Evolutionary conservation across 345 rosid genomes (phyloP).

Genomic region (Rubroshorea leprosula): DNA sequence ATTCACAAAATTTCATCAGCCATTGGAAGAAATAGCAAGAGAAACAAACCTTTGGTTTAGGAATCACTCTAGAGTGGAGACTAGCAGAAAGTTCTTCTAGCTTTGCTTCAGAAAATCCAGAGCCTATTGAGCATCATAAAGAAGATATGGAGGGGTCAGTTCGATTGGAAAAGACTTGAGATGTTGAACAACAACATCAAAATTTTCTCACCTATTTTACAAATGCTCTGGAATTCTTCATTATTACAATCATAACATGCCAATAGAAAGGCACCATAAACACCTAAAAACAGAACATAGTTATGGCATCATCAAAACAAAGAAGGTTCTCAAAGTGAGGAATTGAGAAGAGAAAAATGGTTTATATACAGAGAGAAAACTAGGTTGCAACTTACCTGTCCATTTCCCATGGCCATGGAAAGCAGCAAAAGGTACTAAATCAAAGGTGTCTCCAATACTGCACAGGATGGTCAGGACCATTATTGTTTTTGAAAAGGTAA

Average conservation of each 20-base stretch:
- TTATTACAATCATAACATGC: conserved; percentile 78
- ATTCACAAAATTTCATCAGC: background rate
- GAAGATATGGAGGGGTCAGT: conserved; percentile 5
- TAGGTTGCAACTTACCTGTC: conserved; percentile 36
- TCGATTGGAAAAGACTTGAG: background rate
- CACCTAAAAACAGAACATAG: conserved; percentile 39
- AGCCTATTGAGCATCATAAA: conserved; percentile 39
- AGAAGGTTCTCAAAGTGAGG: conserved; percentile 1
- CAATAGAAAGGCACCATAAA: conserved; percentile 90
- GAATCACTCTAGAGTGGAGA: conserved; percentile 75
- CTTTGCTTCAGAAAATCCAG: conserved; percentile 79
- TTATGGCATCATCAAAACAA: conserved; percentile 15
- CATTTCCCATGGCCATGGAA: conserved; percentile 98
- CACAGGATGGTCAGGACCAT: conserved; percentile 17
- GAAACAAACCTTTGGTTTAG: conserved; percentile 61
- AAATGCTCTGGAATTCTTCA: conserved; percentile 89
- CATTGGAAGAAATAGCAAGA: conserved; percentile 8
- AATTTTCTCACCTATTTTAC: conserved; percentile 70
- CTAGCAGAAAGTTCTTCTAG: conserved; percentile 82
- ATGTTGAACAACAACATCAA: background rate
- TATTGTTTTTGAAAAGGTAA: background rate
- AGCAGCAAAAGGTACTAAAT: conserved; percentile 95
- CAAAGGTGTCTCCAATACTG: conserved; percentile 90
- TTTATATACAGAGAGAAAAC: background rate
- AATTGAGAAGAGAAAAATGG: background rate